phyloP scores from a whole-genome alignment of 2,329 filamentous ascomycete genomes.

The Claviceps spartinae region DNA sequence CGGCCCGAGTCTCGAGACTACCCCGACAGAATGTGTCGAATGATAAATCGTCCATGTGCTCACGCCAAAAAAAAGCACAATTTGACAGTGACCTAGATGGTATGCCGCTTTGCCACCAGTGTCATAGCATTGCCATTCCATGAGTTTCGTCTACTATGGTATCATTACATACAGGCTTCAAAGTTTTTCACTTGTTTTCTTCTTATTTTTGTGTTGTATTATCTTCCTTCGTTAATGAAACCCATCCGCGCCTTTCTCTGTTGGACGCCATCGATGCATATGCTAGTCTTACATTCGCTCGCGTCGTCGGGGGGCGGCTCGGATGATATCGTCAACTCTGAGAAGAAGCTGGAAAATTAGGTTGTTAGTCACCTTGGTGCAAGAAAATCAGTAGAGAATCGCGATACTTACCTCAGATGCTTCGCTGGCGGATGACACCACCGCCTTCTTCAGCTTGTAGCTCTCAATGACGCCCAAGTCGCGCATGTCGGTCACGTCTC shows the following conservation, averaged over 20 bases:
- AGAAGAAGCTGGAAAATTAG: slow-evolving; percentile 53
- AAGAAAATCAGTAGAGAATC: not conserved
- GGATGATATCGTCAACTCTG: slow-evolving; percentile 95
- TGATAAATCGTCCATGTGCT: too few species aligned
- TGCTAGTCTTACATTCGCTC: slow-evolving; percentile 22
- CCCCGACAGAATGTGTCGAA: too few species aligned
- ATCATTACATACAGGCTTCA: slow-evolving; percentile 24
- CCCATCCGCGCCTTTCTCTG: not conserved
- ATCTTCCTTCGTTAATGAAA: not conserved
- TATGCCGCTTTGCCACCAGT: slow-evolving; percentile 3
- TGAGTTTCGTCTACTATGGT: slow-evolving; percentile 21
- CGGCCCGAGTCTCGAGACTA: too few species aligned
- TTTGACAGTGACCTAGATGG: not conserved
- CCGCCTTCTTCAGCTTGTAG: slow-evolving; percentile 97
- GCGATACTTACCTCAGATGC: slow-evolving; percentile 71
- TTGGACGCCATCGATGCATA: not conserved
- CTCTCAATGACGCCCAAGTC: slow-evolving; percentile 92
- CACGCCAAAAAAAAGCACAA: too few species aligned
- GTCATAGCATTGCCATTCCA: slow-evolving; percentile 11
- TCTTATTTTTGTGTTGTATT: not conserved
- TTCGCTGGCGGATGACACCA: slow-evolving; percentile 90
- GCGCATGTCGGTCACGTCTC: slow-evolving; percentile 89
- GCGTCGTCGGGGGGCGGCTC: slow-evolving; percentile 61
- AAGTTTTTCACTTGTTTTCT: not conserved
- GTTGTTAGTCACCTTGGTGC: not conserved